Evolutionary conservation across 352 stramenopile genomes (phyloP).

Genomic region (Pythium rhizo-oryzae): DNA sequence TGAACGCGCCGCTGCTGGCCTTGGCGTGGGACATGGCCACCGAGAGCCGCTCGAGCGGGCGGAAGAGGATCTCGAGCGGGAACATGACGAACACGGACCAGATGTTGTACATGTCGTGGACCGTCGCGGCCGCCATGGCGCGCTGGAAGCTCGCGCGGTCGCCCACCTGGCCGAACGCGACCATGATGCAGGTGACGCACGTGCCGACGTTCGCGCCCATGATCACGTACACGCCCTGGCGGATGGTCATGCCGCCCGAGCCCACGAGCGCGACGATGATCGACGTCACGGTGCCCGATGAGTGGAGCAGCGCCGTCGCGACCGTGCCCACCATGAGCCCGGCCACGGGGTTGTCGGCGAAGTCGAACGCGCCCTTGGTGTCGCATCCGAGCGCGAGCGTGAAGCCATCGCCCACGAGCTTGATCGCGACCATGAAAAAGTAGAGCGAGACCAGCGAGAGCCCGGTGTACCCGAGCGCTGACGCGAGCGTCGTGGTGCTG

Average conservation of each 20-base stretch:
- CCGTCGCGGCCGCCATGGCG: conserved; percentile 30
- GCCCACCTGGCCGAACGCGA: conserved; percentile 13
- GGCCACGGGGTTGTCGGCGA: conserved; percentile 43
- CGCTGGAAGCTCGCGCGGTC: conserved; percentile 37
- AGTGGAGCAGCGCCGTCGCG: conserved; percentile 47
- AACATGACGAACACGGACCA: conserved; percentile 20
- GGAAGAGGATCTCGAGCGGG: conserved; percentile 32
- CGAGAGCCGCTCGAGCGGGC: conserved; percentile 34
- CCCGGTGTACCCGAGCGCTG: conserved; percentile 11
- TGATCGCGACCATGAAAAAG: conserved; percentile 56
- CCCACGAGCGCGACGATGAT: conserved; percentile 14
- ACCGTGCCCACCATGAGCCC: conserved; percentile 49
- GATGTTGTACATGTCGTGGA: conserved; percentile 26
- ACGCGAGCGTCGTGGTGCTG: not conserved
- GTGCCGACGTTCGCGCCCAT: conserved; percentile 77
- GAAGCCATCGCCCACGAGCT: conserved; percentile 45
- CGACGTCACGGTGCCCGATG: conserved; percentile 38
- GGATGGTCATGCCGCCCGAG: conserved; percentile 12
- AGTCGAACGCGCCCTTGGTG: conserved; percentile 37
- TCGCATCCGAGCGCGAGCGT: conserved; percentile 44
- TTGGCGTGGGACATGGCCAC: conserved; percentile 18
- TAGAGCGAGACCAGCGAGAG: conserved; percentile 41
- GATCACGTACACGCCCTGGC: conserved; percentile 72
- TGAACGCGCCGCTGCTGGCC: conserved; percentile 17
- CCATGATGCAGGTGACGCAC: conserved; percentile 20